Percentiles rank a stretch among this genome's conserved stretches.
Conservation (phyloP, 2,329 filamentous ascomycete species). For the Aspergillus sp. region DNA sequence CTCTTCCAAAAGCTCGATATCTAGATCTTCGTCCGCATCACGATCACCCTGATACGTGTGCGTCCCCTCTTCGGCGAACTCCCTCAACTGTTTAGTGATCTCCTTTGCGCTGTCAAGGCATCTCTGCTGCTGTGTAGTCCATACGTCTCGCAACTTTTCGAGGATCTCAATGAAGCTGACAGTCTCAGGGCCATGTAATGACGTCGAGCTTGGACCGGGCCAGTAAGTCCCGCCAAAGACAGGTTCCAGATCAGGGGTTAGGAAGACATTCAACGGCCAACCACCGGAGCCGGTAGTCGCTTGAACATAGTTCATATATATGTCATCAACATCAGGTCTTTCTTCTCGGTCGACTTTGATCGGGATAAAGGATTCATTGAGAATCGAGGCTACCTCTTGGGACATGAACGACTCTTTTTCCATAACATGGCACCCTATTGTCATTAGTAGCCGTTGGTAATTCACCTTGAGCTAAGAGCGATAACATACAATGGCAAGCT, state of each 20-base stretch:
- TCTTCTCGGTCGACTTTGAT: slow-evolving; percentile 94
- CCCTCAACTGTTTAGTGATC: slow-evolving; percentile 77
- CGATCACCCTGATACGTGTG: slow-evolving; percentile 50
- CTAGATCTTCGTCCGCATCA: slow-evolving; percentile 69
- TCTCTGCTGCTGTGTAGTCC: slow-evolving; percentile 81
- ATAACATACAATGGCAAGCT: slow-evolving; percentile 83
- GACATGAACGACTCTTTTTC: slow-evolving; percentile 90
- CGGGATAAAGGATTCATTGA: slow-evolving; percentile 88
- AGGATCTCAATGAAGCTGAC: slow-evolving; percentile 84
- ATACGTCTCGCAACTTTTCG: slow-evolving; percentile 73
- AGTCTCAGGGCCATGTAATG: slow-evolving; percentile 57
- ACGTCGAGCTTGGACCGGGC: slow-evolving; percentile 73
- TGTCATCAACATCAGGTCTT: slow-evolving; percentile 88
- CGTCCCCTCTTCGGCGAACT: slow-evolving; percentile 88
- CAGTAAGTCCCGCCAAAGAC: slow-evolving; percentile 97
- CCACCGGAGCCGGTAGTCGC: slow-evolving; percentile 88
- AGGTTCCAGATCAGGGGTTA: slow-evolving; percentile 89
- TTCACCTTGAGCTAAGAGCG: background rate
- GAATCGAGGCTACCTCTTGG: slow-evolving; percentile 73
- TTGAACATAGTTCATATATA: slow-evolving; percentile 98
- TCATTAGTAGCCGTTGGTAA: slow-evolving; percentile 23
- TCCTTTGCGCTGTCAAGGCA: slow-evolving; percentile 83
- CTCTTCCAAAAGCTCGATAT: slow-evolving; percentile 89
- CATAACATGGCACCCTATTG: slow-evolving; percentile 82
- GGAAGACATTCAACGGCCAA: slow-evolving; percentile 96